phyloP scores from a whole-genome alignment of 2,329 filamentous ascomycete genomes.

The Paracorniculantispora psalliotae region DNA sequence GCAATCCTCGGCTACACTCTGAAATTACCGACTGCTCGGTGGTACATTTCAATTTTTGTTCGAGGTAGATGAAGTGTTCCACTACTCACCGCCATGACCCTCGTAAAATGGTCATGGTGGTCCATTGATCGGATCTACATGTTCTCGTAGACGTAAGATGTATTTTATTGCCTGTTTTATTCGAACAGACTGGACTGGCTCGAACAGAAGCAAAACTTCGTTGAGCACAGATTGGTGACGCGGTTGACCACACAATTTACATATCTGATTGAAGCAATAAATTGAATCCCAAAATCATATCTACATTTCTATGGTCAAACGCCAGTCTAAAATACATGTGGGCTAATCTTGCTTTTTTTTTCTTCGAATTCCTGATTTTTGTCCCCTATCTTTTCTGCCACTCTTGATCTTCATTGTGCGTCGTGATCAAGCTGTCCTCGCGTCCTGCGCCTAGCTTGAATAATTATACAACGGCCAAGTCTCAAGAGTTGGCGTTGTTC shows the following conservation, averaged over 20 bases:
- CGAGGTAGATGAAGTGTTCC: slow-evolving; percentile 64
- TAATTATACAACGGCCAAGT: neutral
- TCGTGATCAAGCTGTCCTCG: slow-evolving; percentile 5
- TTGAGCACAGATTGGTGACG: no score
- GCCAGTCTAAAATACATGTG: slow-evolving; percentile 10
- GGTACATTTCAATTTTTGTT: slow-evolving; percentile 80
- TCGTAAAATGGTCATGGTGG: slow-evolving; percentile 57
- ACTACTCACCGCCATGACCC: slow-evolving; percentile 66
- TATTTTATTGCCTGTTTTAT: no score
- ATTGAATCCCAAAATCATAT: neutral
- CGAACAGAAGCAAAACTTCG: no score
- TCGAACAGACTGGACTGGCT: no score
- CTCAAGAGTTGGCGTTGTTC: neutral
- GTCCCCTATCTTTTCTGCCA: neutral
- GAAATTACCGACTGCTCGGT: slow-evolving; percentile 64
- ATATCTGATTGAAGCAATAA: neutral
- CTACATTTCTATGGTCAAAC: slow-evolving; percentile 12
- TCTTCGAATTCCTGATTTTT: neutral
- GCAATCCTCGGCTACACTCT: slow-evolving; percentile 73
- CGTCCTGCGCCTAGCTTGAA: slow-evolving; percentile 7
- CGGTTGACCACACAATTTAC: no score
- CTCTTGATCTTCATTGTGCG: slow-evolving; percentile 2
- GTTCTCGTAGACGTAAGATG: no score
- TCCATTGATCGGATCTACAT: slow-evolving; percentile 67
- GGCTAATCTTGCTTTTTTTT: neutral